Percentiles rank a stretch among this genome's conserved stretches.
Evolutionary conservation across 2,329 filamentous ascomycete species (phyloP).

Genomic region (Arthrobotrys sinensis): DNA sequence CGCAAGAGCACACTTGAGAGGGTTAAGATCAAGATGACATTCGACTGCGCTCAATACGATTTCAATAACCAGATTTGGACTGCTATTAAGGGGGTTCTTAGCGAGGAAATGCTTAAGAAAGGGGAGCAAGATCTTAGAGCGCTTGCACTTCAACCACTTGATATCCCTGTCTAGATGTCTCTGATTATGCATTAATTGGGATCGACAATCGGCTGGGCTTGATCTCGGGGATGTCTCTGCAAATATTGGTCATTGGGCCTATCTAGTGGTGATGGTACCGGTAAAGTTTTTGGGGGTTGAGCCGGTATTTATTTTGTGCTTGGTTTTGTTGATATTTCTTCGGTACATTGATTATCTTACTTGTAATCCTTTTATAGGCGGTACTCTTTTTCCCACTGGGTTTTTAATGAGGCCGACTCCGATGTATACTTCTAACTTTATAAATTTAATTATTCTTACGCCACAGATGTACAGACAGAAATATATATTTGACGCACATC

Average conservation of each 20-base stretch:
- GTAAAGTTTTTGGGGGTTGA: neutral
- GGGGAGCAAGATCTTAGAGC: slow-evolving; percentile 3
- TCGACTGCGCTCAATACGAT: neutral
- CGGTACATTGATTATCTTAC: neutral
- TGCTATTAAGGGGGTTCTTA: slow-evolving; percentile 13
- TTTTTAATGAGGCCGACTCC: slow-evolving; percentile 6
- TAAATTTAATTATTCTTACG: too few species aligned
- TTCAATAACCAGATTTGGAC: slow-evolving; percentile 6
- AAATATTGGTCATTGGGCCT: too few species aligned
- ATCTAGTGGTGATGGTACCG: too few species aligned
- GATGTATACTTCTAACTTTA: neutral
- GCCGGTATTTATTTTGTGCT: too few species aligned
- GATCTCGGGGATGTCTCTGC: too few species aligned
- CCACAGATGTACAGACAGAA: too few species aligned
- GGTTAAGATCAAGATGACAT: slow-evolving; percentile 18
- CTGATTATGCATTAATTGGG: too few species aligned
- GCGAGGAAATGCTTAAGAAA: slow-evolving; percentile 12
- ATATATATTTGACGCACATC: too few species aligned
- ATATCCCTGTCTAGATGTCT: neutral
- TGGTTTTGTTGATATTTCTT: neutral
- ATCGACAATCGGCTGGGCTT: too few species aligned
- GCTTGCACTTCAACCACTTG: neutral
- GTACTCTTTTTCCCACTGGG: slow-evolving; percentile 17
- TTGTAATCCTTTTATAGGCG: neutral
- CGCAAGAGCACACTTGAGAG: slow-evolving; percentile 7